Base-by-base conservation (phyloP, 139 green algal species). In the Chlorella sp. region DNA sequence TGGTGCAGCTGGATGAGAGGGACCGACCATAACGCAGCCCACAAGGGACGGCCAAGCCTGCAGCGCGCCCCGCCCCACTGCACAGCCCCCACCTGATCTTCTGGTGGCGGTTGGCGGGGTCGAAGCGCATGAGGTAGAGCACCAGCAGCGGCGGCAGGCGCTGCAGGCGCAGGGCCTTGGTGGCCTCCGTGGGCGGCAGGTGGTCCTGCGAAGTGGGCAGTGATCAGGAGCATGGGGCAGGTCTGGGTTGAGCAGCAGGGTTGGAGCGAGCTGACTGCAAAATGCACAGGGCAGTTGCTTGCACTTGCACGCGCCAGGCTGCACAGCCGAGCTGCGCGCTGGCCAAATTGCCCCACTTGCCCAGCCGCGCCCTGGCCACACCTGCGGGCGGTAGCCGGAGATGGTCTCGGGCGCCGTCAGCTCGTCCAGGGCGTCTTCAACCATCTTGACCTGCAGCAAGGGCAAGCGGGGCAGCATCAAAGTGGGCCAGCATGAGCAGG, bases 71-170 rank as follows among this genome's bases (percentile, higher is more conserved):
- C n/a, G n/a, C n/a, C n/a, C n/a, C n/a, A n/a, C 51, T 60, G 51
- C 51, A 60, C 32, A 11, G 16, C 38, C 51, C 76, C 44, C 77
- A 83, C 77, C 56, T 83, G 77, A 83, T 83, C 40, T 76, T 76
- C 64, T 84, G 62, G n/a, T 46, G 62, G 43, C 75, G 79, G 62
- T 75, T 76, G 64, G 79, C 79, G n/a, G 79, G 79, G 44, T 89
- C 84, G 75, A 96, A 97, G 76, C 94, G 91, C 81, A 88, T 94
- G 38, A 97, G 86, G 90, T 96, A 93, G 41, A 97, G 88, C 48
- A 95, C 86, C 51, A 97, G 91, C 32, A 95, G 85, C 81, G 91
- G 78, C 7, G 91, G 91, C 70, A 96, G 89, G 51, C 72, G 51
- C 51, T 81, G 70, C 65, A 94, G 84, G 64, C 79, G 76, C 67